Conservation (phyloP, 2,329 filamentous ascomycete genomes). For the Chrysoporthe deuterocubensis region DNA sequence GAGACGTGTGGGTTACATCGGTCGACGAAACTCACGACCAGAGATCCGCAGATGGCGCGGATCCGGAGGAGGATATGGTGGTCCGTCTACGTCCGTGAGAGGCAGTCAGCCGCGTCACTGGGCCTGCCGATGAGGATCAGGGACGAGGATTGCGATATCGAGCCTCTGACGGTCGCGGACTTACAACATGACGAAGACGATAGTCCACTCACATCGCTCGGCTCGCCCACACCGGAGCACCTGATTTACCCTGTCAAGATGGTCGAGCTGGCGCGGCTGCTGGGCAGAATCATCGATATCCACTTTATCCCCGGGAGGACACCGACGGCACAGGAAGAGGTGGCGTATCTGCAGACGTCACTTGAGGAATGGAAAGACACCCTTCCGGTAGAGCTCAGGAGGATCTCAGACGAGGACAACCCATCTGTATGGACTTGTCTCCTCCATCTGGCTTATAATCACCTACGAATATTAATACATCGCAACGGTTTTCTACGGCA, state of each 20-base stretch:
- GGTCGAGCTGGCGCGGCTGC: slow-evolving; percentile 42
- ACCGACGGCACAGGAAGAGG: slow-evolving; percentile 35
- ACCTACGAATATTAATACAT: slow-evolving; percentile 43
- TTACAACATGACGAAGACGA: slow-evolving; percentile 37
- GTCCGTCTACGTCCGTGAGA: slow-evolving; percentile 39
- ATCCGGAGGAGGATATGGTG: slow-evolving; percentile 1
- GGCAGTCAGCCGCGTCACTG: slow-evolving; percentile 43
- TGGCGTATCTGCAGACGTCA: slow-evolving; percentile 36
- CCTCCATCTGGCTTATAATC: slow-evolving; percentile 44
- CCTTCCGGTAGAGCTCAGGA: slow-evolving; percentile 39
- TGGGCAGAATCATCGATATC: slow-evolving; percentile 40
- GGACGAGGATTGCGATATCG: slow-evolving; percentile 46
- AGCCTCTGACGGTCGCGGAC: slow-evolving; percentile 38
- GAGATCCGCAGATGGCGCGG: slow-evolving; percentile 35
- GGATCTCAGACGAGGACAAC: slow-evolving; percentile 38
- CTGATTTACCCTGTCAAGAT: slow-evolving; percentile 43
- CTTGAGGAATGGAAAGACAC: slow-evolving; percentile 42
- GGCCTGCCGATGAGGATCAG: slow-evolving; percentile 43
- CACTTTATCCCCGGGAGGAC: slow-evolving; percentile 42
- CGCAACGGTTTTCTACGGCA: slow-evolving; percentile 39
- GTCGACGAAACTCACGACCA: slow-evolving; percentile 24
- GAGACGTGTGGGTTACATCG: slow-evolving; percentile 25
- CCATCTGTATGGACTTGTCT: slow-evolving; percentile 43
- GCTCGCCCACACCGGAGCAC: slow-evolving; percentile 39
- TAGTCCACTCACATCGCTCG: slow-evolving; percentile 34